phyloP scores from a whole-genome alignment of 2,329 filamentous ascomycete genomes.

The Colletotrichum sp. region DNA sequence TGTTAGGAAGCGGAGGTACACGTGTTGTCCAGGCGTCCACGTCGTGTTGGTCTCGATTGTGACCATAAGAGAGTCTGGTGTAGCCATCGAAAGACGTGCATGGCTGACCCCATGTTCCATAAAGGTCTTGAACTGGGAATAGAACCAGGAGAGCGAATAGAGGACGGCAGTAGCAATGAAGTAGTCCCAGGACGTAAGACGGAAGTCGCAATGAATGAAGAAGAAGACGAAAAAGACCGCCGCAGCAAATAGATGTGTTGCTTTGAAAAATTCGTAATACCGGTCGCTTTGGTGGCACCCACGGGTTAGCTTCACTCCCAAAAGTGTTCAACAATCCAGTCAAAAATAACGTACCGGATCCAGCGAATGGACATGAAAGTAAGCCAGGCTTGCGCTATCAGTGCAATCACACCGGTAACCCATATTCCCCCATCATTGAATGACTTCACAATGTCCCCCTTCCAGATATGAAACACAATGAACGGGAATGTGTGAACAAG shows the following conservation, averaged over 20 bases:
- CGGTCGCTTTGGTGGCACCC: conserved; percentile 42
- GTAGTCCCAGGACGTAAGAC: conserved; percentile 64
- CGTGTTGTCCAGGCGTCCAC: conserved; percentile 60
- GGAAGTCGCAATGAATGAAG: conserved; percentile 64
- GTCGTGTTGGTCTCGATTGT: conserved; percentile 44
- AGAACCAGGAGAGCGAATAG: conserved; percentile 38
- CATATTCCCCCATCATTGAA: conserved; percentile 53
- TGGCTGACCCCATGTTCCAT: conserved; percentile 38
- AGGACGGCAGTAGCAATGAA: conserved; percentile 59
- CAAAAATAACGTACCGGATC: conserved; percentile 44
- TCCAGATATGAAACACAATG: conserved; percentile 54
- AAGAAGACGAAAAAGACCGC: conserved; percentile 62
- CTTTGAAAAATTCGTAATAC: conserved; percentile 67
- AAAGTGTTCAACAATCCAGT: background rate
- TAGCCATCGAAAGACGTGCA: background rate
- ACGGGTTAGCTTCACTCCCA: background rate
- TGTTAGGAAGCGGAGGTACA: conserved; percentile 57
- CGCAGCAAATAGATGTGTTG: conserved; percentile 56
- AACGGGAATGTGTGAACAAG: conserved; percentile 66
- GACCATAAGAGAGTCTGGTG: conserved; percentile 40
- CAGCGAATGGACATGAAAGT: conserved; percentile 55
- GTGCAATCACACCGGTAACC: conserved; percentile 60
- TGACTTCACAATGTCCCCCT: conserved; percentile 50
- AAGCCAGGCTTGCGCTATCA: conserved; percentile 59
- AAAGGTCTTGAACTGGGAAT: conserved; percentile 37